Evolutionary conservation across 164 flowering plant genomes (phyloP).

Genomic region (Berberis vulgaris): DNA sequence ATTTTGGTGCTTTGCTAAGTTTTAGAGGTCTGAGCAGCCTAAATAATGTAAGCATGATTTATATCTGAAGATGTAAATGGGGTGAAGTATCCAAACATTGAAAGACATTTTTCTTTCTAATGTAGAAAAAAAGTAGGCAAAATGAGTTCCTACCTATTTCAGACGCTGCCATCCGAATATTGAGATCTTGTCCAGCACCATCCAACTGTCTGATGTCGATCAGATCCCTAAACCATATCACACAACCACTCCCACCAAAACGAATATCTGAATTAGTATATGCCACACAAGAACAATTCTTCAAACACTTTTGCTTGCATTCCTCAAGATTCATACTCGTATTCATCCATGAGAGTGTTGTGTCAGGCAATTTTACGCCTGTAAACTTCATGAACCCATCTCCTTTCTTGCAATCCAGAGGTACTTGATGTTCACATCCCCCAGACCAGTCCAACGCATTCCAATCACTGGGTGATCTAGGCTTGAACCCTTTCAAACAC

Average conservation of each 20-base stretch:
- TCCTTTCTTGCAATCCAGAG: constrained; percentile 1
- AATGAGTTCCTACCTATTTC: constrained; percentile 14
- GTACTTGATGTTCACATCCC: constrained; percentile 1
- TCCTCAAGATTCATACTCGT: constrained; percentile 6
- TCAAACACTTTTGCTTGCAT: constrained; percentile 4
- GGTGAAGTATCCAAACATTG: background rate
- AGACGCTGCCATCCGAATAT: constrained; percentile 20
- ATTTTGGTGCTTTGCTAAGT: too few species aligned
- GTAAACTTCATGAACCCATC: constrained; percentile 9
- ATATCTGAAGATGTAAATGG: background rate
- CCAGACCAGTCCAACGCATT: background rate
- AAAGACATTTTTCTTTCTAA: too few species aligned
- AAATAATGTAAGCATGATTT: too few species aligned
- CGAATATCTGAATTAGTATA: background rate
- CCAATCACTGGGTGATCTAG: background rate
- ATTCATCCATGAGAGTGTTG: background rate
- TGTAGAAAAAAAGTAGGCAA: too few species aligned
- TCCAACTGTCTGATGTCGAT: constrained; percentile 15
- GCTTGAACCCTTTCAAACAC: constrained; percentile 10
- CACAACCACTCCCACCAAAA: constrained; percentile 10
- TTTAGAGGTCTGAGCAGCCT: too few species aligned
- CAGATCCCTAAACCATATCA: constrained; percentile 23
- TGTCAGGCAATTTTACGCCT: constrained; percentile 9
- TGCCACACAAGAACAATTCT: constrained; percentile 6
- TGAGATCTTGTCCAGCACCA: constrained; percentile 20